These are phyloP conservation scores for Colletotrichum chrysophilum DNA, from an alignment of 2,329 filamentous ascomycete genomes.

Conservation along the genomic window DNA sequence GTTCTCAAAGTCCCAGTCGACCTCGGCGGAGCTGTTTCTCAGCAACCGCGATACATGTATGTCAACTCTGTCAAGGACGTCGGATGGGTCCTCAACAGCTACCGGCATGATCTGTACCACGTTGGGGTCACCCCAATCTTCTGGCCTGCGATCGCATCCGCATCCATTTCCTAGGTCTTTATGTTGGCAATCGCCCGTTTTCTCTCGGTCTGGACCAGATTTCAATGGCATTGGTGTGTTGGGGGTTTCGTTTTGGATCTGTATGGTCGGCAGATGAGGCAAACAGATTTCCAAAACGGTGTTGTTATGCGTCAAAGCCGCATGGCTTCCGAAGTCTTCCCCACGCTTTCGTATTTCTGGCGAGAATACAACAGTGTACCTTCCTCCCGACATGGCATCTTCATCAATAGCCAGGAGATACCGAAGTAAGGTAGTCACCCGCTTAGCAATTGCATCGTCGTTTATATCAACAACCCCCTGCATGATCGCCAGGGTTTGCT, in stretches of 20 bases:
- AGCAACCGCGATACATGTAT: background rate
- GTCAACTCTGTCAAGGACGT: slow-evolving; percentile 18
- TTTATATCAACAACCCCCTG: slow-evolving; percentile 28
- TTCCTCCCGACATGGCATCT: slow-evolving; percentile 23
- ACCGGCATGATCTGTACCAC: background rate
- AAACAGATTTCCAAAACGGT: background rate
- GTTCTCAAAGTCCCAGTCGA: background rate
- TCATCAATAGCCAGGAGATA: slow-evolving; percentile 37
- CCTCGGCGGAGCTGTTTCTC: background rate
- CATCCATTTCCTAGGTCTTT: background rate
- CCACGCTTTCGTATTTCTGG: background rate
- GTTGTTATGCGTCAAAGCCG: background rate
- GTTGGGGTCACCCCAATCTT: background rate
- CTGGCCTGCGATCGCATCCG: background rate
- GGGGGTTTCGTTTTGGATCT: background rate
- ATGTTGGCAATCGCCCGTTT: background rate
- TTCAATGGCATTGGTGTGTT: background rate
- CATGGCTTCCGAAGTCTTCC: background rate
- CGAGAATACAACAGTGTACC: background rate
- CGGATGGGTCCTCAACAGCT: background rate
- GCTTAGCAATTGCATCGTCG: slow-evolving; percentile 33
- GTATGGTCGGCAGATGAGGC: slow-evolving; percentile 2
- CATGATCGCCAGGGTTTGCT: slow-evolving; percentile 40
- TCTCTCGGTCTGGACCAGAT: background rate
- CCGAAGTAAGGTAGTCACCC: slow-evolving; percentile 33